Evolutionary conservation across 164 flowering plant genomes (phyloP).

Genomic region (Vitis riparia): DNA sequence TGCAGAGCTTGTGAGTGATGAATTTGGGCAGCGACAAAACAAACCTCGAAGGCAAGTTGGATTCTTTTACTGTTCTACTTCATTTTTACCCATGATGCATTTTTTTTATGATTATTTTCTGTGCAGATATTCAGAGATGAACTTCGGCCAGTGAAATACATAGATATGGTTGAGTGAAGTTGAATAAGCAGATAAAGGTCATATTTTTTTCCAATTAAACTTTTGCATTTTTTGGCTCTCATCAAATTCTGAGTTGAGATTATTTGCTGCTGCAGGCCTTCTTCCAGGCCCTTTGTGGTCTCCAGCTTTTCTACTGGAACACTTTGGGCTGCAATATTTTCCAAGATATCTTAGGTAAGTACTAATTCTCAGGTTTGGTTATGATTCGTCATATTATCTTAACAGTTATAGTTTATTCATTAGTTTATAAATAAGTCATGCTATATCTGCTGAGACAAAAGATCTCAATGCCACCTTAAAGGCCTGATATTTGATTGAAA

Average conservation of each 20-base stretch:
- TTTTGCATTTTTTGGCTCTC: conserved; percentile 11
- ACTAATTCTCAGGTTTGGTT: not conserved
- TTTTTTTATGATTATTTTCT: not conserved
- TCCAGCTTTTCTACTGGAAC: conserved; percentile 66
- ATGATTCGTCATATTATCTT: not conserved
- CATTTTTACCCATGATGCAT: not conserved
- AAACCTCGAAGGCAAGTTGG: conserved; percentile 85
- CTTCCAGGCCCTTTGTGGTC: conserved; percentile 66
- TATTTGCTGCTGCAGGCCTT: conserved; percentile 46
- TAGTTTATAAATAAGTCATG: no score
- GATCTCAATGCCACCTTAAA: no score
- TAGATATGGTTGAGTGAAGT: conserved; percentile 32
- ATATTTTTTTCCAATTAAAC: not conserved
- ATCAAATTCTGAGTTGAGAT: conserved; percentile 19
- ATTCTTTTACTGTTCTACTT: not conserved
- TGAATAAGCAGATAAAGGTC: conserved; percentile 51
- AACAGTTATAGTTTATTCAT: not conserved
- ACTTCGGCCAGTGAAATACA: conserved; percentile 76
- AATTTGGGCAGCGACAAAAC: conserved; percentile 81
- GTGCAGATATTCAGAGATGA: conserved; percentile 94
- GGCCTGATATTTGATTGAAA: no score
- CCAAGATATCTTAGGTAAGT: conserved; percentile 59
- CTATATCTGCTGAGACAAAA: no score
- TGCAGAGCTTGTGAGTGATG: conserved; percentile 70
- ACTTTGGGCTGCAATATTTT: conserved; percentile 59